phyloP scores from a whole-genome alignment of 345 rosid species.

The Melaleuca alternifolia region DNA sequence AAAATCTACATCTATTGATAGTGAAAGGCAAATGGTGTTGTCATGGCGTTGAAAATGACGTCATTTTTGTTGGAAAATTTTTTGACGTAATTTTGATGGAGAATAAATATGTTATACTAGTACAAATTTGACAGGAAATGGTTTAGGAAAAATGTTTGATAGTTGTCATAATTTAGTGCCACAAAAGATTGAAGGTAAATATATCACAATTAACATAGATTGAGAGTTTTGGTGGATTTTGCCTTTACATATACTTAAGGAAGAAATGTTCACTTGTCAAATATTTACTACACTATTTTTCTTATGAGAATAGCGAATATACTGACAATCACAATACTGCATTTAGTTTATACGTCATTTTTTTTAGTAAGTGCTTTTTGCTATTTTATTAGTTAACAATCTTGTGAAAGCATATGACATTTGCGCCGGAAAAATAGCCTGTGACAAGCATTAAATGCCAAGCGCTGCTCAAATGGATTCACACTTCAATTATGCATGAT shows the following conservation, averaged over 20 bases:
- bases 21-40: background rate
- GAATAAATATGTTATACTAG: too few species aligned
- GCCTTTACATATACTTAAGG: background rate
- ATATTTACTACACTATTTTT: background rate
- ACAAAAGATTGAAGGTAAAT: background rate
- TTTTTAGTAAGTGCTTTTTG: background rate
- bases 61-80: background rate
- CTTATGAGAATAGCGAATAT: background rate
- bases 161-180: background rate
- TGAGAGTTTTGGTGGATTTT: background rate
- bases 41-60: background rate
- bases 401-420: background rate
- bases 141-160: background rate
- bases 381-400: background rate
- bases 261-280: background rate
- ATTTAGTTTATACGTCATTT: background rate
- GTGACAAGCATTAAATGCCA: background rate
- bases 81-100: rapidly evolving
- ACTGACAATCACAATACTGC: background rate
- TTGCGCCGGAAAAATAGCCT: background rate
- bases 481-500: background rate
- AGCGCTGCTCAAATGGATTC: background rate
- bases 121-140: background rate
- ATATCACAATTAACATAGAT: background rate
- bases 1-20: background rate